phyloP scores from a whole-genome alignment of 2,329 filamentous ascomycete genomes.

The Beauveria bassiana region DNA sequence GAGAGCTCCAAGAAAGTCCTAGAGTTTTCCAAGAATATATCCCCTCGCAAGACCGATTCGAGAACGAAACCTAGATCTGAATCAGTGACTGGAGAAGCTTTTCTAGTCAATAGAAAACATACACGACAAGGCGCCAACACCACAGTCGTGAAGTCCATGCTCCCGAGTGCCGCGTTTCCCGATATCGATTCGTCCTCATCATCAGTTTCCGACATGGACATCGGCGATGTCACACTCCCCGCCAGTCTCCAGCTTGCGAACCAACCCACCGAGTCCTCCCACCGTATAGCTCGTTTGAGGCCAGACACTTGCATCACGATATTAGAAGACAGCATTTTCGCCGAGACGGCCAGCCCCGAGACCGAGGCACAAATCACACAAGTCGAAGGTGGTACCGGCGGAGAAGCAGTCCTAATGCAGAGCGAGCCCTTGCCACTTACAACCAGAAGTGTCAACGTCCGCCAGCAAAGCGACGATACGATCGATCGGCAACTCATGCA shows the following conservation, averaged over 20 bases:
- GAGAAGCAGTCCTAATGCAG: neutral
- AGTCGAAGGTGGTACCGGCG: neutral
- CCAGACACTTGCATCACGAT: constrained; percentile 4
- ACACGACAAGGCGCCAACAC: neutral
- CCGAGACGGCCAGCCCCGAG: neutral
- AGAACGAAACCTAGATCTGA: neutral
- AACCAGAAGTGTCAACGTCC: neutral
- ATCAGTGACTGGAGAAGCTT: neutral
- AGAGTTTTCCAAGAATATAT: constrained; percentile 8
- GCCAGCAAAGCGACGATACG: neutral
- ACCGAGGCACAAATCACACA: neutral
- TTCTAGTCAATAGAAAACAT: neutral
- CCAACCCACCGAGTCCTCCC: constrained; percentile 1
- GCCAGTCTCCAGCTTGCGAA: constrained; percentile 7
- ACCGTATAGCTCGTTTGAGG: constrained; percentile 5
- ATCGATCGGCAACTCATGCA: neutral
- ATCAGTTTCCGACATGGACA: constrained; percentile 3
- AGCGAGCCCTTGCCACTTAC: neutral
- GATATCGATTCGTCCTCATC: constrained; percentile 2
- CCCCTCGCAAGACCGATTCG: constrained; percentile 2
- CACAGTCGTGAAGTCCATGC: neutral
- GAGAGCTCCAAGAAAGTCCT: constrained; percentile 15
- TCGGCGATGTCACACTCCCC: constrained; percentile 8
- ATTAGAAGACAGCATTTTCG: neutral
- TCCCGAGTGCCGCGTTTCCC: neutral